Conservation (phyloP, 1,284 basidiomycete species). For the Farysia itapuensis region DNA sequence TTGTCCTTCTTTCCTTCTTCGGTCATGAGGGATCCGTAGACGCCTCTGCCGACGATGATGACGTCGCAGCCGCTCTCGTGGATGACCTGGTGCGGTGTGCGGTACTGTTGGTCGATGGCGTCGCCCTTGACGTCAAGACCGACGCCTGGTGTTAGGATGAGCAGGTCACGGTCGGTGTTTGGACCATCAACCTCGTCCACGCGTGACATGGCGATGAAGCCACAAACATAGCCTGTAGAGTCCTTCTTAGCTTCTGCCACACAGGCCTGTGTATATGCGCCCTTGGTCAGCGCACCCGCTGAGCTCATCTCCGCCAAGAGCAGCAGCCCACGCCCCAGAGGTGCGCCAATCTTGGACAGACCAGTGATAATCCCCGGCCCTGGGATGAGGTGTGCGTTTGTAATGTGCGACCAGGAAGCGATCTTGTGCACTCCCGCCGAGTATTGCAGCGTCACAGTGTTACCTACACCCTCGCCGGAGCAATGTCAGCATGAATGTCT, state of each 20-base stretch:
- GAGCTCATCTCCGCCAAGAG: slow-evolving; percentile 97
- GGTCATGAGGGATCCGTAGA: slow-evolving; percentile 69
- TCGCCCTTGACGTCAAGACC: slow-evolving; percentile 82
- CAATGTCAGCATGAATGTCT: no score
- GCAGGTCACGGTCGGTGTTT: slow-evolving; percentile 69
- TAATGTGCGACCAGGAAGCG: slow-evolving; percentile 93
- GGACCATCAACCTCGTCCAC: slow-evolving; percentile 66
- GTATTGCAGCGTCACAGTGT: slow-evolving; percentile 95
- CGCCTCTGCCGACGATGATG: slow-evolving; percentile 95
- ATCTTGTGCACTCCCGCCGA: slow-evolving; percentile 90
- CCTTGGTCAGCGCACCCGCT: slow-evolving; percentile 79
- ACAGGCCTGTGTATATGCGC: slow-evolving; percentile 80
- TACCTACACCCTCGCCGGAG: no score
- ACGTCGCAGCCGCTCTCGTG: slow-evolving; percentile 86
- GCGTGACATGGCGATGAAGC: slow-evolving; percentile 71
- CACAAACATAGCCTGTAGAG: slow-evolving; percentile 48
- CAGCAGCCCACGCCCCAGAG: slow-evolving; percentile 81
- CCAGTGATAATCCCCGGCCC: slow-evolving; percentile 91
- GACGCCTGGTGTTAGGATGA: slow-evolving; percentile 91
- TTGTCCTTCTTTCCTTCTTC: slow-evolving; percentile 62
- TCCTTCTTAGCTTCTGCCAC: slow-evolving; percentile 64
- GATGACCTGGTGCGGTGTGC: slow-evolving; percentile 84
- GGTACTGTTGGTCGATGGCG: slow-evolving; percentile 91
- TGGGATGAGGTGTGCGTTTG: slow-evolving; percentile 89
- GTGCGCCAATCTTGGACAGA: slow-evolving; percentile 79